phyloP scores from a whole-genome alignment of 768 basidiomycete species.

The Tulasnella sp. region DNA sequence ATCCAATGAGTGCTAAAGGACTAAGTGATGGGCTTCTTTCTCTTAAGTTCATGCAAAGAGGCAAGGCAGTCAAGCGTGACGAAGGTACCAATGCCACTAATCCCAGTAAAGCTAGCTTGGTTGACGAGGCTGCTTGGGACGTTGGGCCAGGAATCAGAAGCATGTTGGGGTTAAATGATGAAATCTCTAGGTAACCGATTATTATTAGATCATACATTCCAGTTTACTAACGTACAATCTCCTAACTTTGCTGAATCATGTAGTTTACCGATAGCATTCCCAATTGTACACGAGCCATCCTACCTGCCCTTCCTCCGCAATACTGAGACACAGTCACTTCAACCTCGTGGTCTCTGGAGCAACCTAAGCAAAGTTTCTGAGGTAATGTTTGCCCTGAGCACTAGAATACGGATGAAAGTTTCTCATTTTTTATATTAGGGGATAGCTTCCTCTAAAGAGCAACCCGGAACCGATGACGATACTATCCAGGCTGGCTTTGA shows the following conservation, averaged over 20 bases:
- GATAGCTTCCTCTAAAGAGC: too few relatives aligned
- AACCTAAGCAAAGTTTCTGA: too few relatives aligned
- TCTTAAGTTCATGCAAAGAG: constrained; percentile 17
- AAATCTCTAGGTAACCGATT: not conserved
- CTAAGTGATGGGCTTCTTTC: constrained; percentile 13
- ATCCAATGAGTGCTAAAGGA: not conserved
- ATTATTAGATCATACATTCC: not conserved
- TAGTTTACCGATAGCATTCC: not conserved
- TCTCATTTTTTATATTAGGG: too few relatives aligned
- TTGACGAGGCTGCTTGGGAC: constrained; percentile 17
- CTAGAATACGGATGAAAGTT: too few relatives aligned
- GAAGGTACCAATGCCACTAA: not conserved
- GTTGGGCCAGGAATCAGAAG: constrained; percentile 5
- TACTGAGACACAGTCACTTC: too few relatives aligned
- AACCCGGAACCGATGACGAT: too few relatives aligned
- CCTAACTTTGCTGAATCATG: not conserved
- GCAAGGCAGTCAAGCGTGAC: not conserved
- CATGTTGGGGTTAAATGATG: constrained; percentile 9
- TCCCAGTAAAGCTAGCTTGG: constrained; percentile 7
- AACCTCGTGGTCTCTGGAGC: too few relatives aligned
- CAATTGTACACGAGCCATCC: constrained; percentile 12
- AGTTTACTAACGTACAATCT: not conserved
- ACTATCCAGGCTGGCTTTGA: too few relatives aligned
- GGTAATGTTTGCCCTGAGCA: too few relatives aligned
- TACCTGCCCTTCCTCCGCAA: constrained; percentile 14